These are phyloP conservation scores for Globomyces pollinis-pini DNA, from an alignment of 192 early-diverging fungal species.

Conservation along the genomic window DNA sequence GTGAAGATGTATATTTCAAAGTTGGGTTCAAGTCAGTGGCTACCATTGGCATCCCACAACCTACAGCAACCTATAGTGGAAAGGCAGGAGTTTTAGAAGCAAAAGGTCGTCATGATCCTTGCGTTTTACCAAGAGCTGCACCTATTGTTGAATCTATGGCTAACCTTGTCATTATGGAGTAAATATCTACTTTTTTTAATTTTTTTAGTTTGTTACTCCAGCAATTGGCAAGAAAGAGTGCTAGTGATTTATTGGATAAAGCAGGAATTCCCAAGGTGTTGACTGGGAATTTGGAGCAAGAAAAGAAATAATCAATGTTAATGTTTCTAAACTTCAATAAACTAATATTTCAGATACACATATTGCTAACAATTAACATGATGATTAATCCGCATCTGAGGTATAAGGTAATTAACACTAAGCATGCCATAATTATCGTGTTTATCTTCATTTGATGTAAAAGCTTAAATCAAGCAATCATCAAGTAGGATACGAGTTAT, in stretches of 20 bases:
- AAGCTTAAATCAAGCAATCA: too few relatives aligned
- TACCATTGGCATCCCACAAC: slow-evolving; percentile 87
- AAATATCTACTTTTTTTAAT: slow-evolving; percentile 22
- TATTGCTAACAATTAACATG: background rate
- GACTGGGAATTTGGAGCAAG: slow-evolving; percentile 25
- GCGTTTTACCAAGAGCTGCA: slow-evolving; percentile 89
- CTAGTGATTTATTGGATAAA: slow-evolving; percentile 34
- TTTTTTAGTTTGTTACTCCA: slow-evolving; percentile 46
- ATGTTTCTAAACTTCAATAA: background rate
- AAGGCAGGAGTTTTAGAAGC: slow-evolving; percentile 72
- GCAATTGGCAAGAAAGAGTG: slow-evolving; percentile 53
- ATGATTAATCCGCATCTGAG: background rate
- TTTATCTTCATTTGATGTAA: too few relatives aligned
- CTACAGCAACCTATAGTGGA: slow-evolving; percentile 83
- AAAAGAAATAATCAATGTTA: too few relatives aligned
- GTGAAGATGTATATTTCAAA: slow-evolving; percentile 92
- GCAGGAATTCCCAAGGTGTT: slow-evolving; percentile 23
- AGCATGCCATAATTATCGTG: too few relatives aligned
- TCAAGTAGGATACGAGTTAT: too few relatives aligned
- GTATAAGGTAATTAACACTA: too few relatives aligned
- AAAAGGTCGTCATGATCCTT: slow-evolving; percentile 95
- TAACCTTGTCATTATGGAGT: slow-evolving; percentile 86
- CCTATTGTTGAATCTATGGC: slow-evolving; percentile 99
- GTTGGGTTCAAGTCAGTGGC: slow-evolving; percentile 97
- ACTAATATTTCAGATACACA: background rate